These are phyloP conservation scores for Bertia moriformis DNA, from an alignment of 2,329 filamentous ascomycete genomes.

Conservation along the genomic window DNA sequence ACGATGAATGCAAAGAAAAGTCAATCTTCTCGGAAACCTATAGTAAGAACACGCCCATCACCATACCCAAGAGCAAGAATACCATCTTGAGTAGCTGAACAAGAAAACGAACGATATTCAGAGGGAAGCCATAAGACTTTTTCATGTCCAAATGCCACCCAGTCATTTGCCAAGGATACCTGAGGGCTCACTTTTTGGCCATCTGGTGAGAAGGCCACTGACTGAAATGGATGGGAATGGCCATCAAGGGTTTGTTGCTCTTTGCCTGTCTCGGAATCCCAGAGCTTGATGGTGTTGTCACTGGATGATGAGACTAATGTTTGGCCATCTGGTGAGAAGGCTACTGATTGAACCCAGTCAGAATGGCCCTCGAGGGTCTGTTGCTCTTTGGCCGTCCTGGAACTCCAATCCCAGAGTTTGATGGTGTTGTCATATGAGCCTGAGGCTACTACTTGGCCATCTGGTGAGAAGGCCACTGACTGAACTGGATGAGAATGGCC, in stretches of 20 bases:
- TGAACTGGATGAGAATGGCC: conserved; percentile 1
- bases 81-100: background rate
- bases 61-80: background rate
- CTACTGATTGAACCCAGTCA: background rate
- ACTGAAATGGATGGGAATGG: background rate
- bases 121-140: background rate
- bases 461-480: conserved; percentile 1
- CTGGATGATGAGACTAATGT: background rate
- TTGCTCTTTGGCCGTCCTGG: background rate
- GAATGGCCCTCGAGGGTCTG: background rate
- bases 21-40: background rate
- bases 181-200: background rate
- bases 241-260: background rate
- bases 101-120: background rate
- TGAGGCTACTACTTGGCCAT: background rate
- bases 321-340: background rate
- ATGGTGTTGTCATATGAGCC: background rate
- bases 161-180: background rate
- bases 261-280: background rate
- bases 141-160: background rate
- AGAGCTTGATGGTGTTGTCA: background rate
- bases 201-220: background rate
- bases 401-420: background rate
- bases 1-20: too few relatives aligned
- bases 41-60: background rate